Evolutionary conservation across 352 stramenopile species (phyloP), one percentile per base, ranked within the genome.

Genomic region (Blastocystis sp.): DNA sequence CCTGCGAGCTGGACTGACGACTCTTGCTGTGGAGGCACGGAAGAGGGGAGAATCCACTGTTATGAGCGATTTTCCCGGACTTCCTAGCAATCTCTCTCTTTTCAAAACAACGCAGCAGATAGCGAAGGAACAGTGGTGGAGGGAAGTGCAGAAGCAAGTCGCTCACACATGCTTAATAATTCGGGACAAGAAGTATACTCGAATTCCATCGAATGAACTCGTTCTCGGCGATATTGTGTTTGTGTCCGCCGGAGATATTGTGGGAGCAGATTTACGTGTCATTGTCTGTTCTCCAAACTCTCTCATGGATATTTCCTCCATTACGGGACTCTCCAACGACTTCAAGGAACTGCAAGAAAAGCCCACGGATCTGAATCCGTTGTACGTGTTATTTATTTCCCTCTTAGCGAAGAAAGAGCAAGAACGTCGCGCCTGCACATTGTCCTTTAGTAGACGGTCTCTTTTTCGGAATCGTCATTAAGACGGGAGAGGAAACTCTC

Each of bases 141-240:
- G 11, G 4, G 44, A 81, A 18, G 16, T 64, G 8, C 24, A 44
- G 8, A 29, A 40, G 3, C 53, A 64, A 44, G 48, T 81, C n/a
- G 18, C 27, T n/a, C 69, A 81, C 40, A 81, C 46, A 4, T 38
- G 42, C 21, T 21, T 81, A 14, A 44, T 81, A 24, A 81, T 81
- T 49, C 69, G 69, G 16, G 69, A 81, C 48, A 81, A 81, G 46
- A 40, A 64, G 46, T 81, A 81, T 61, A 29, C 63, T 27, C 42
- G 69, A 38, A 64, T 81, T 42, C 18, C 29, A 9, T 81, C 69
- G 1, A 49, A 11, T 11, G 48, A 61, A 24, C 18, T 81, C 6
- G 69, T 81, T 18, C 34, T 81, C 8, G 69, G 69, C 21, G 69
- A 81, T 64, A 81, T 81, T 21, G 21, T 81, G 16, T 81, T 34